phyloP scores from a whole-genome alignment of 148 eudicot genomes.

The Nepenthes mirabilis region DNA sequence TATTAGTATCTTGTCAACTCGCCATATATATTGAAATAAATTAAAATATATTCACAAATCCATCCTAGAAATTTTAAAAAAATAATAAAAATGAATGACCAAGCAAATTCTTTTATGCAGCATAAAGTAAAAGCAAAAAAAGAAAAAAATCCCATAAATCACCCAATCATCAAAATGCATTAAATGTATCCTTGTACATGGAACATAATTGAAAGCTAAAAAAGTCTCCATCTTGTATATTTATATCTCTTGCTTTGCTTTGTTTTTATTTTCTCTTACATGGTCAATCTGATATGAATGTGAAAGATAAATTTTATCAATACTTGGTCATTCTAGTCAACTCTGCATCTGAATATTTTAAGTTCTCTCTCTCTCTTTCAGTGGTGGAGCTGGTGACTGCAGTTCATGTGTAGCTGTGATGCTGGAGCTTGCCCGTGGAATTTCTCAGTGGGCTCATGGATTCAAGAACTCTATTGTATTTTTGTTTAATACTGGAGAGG shows the following conservation, averaged over 20 bases:
- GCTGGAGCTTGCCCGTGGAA: constrained; percentile 92
- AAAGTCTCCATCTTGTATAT: too few relatives aligned
- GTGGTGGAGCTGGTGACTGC: constrained; percentile 99
- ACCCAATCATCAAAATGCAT: too few relatives aligned
- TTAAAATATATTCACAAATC: too few relatives aligned
- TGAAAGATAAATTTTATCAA: neutral
- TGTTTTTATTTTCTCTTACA: neutral
- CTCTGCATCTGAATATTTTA: neutral
- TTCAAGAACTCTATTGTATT: constrained; percentile 76
- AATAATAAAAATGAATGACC: too few relatives aligned
- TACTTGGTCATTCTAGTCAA: neutral
- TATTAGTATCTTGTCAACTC: too few relatives aligned
- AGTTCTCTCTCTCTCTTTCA: constrained; percentile 12
- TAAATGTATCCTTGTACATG: too few relatives aligned
- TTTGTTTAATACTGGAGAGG: constrained; percentile 92
- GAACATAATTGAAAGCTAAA: too few relatives aligned
- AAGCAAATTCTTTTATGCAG: too few relatives aligned
- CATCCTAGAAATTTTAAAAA: too few relatives aligned
- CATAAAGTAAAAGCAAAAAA: too few relatives aligned
- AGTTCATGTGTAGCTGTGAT: constrained; percentile 94
- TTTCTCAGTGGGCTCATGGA: constrained; percentile 95
- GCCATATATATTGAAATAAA: too few relatives aligned
- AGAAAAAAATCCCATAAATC: too few relatives aligned
- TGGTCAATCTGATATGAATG: neutral
- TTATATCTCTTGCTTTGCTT: neutral